Conservation (phyloP, 1,284 basidiomycete genomes). For the Rhodotorula sp. region DNA sequence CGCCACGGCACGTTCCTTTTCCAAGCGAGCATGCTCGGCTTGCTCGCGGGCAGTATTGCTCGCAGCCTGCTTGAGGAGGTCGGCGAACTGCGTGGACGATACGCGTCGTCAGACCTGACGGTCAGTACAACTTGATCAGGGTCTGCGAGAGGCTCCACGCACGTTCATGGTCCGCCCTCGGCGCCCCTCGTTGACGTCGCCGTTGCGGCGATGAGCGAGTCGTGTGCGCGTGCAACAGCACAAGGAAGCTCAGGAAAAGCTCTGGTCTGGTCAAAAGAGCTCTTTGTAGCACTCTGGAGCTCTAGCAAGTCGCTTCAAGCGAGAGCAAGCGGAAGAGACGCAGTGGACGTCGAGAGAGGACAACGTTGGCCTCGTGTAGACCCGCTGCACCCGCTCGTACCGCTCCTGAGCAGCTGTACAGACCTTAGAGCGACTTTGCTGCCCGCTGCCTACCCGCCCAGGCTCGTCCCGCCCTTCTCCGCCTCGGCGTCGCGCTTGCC, state of each 20-base stretch:
- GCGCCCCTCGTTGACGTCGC: too few species aligned
- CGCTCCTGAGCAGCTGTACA: too few species aligned
- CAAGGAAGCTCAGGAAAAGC: too few species aligned
- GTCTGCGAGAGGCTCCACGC: neutral
- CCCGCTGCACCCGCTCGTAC: too few species aligned
- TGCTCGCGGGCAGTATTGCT: conserved; percentile 26
- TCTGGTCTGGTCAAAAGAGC: too few species aligned
- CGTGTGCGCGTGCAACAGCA: too few species aligned
- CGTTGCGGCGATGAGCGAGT: too few species aligned
- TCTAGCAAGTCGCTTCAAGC: too few species aligned
- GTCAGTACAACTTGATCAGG: neutral
- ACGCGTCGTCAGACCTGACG: neutral
- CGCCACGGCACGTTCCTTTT: conserved; percentile 15
- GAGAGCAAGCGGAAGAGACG: too few species aligned
- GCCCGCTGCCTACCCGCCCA: neutral
- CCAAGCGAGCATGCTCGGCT: conserved; percentile 30
- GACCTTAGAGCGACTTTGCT: neutral
- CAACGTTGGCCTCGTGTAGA: too few species aligned
- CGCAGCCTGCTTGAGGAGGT: conserved; percentile 29
- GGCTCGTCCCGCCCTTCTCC: neutral
- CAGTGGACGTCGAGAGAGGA: too few species aligned
- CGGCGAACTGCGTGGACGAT: conserved; percentile 11
- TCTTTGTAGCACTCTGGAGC: too few species aligned
- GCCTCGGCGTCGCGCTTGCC: neutral
- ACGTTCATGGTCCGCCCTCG: neutral